Evolutionary conservation across 1,284 basidiomycete species (phyloP).

Genomic region (Hymenochaete sp.): DNA sequence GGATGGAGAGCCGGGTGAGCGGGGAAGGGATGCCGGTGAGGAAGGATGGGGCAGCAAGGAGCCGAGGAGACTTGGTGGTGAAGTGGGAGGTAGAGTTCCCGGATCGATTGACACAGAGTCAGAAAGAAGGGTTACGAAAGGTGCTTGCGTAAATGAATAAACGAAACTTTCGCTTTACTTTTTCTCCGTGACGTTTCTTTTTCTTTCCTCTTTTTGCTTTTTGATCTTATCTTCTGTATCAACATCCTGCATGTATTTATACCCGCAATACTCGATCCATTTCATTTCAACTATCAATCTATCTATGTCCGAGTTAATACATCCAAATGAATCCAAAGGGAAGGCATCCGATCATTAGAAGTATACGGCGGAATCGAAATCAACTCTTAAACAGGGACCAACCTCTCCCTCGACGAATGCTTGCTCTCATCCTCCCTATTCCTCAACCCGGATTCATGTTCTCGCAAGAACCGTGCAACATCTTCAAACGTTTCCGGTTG

Average conservation of each 20-base stretch:
- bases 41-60: conserved; percentile 63
- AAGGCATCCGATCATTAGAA: no score
- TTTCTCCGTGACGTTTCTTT: neutral
- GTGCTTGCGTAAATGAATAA: conserved; percentile 38
- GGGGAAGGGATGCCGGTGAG: conserved; percentile 90
- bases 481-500: conserved; percentile 27
- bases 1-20: conserved; percentile 57
- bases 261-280: no score
- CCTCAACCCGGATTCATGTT: conserved; percentile 1
- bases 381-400: neutral
- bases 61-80: conserved; percentile 78
- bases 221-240: neutral
- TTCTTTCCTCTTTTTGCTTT: neutral
- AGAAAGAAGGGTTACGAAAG: conserved; percentile 75
- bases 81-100: conserved; percentile 85
- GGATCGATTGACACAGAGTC: conserved; percentile 55
- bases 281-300: no score
- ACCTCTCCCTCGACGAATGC: conserved; percentile 12
- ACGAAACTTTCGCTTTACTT: neutral
- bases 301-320: no score
- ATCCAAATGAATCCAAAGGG: no score
- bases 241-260: no score
- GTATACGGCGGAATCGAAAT: neutral
- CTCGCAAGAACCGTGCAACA: conserved; percentile 8
- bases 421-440: conserved; percentile 5